phyloP scores from a whole-genome alignment of 306 rosid species.

The Carpinus viminea region DNA sequence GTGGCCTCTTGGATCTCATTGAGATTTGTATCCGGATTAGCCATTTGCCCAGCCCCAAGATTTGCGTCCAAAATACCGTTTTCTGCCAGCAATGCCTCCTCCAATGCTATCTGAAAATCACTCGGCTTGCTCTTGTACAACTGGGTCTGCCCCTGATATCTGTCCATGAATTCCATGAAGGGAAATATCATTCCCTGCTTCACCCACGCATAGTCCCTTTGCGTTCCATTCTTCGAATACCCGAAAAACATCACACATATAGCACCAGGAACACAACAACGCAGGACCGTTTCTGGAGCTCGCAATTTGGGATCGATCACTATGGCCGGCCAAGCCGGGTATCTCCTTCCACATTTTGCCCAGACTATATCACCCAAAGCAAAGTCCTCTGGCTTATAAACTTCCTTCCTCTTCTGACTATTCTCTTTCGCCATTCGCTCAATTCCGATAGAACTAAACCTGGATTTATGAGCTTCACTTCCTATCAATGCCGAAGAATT shows the following conservation, averaged over 20 bases:
- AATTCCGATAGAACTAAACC: conserved; percentile 42
- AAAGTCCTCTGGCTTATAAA: conserved; percentile 78
- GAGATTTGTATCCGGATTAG: conserved; percentile 37
- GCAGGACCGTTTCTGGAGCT: conserved; percentile 79
- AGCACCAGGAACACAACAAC: conserved; percentile 67
- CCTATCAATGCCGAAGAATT: conserved; percentile 27
- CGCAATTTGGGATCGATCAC: conserved; percentile 85
- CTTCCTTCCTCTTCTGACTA: conserved; percentile 52
- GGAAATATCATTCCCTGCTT: conserved; percentile 94
- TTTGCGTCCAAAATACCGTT: conserved; percentile 61
- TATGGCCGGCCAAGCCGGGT: conserved; percentile 95
- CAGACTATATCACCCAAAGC: conserved; percentile 90
- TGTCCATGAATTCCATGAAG: conserved; percentile 66
- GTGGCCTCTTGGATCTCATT: conserved; percentile 39
- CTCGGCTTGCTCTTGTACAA: conserved; percentile 83
- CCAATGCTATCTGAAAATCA: conserved; percentile 87
- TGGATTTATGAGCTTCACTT: conserved; percentile 40
- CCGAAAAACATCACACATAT: conserved; percentile 95
- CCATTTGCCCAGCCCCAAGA: conserved; percentile 38
- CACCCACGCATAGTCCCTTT: conserved; percentile 95
- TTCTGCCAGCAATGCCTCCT: conserved; percentile 87
- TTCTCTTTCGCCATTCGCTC: conserved; percentile 31
- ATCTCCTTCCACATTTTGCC: conserved; percentile 95
- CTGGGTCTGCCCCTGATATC: conserved; percentile 90
- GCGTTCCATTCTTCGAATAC: conserved; percentile 83